Percentiles rank a stretch among this genome's conserved stretches.
These are phyloP conservation scores for Microcyclosporella mali DNA, from an alignment of 2,329 filamentous ascomycete species.

Conservation along the genomic window DNA sequence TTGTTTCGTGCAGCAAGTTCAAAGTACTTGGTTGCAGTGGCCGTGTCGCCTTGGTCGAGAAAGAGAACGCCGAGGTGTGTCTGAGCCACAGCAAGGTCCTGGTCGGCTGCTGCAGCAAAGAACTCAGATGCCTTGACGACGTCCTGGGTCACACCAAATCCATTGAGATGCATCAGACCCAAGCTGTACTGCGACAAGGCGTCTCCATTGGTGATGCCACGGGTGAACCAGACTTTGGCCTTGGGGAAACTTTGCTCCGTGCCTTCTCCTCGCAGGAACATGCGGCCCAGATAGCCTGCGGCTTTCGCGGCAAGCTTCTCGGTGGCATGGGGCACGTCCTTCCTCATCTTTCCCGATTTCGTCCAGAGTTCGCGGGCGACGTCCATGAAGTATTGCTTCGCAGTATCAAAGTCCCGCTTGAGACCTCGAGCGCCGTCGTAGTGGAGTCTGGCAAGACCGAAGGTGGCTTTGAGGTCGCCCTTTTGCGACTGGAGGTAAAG, in stretches of 20 bases:
- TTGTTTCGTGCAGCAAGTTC: slow-evolving; percentile 76
- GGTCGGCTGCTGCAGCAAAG: slow-evolving; percentile 72
- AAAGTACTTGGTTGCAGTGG: slow-evolving; percentile 75
- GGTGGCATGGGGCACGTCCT: slow-evolving; percentile 62
- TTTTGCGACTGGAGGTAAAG: slow-evolving; percentile 84
- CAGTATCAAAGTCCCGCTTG: slow-evolving; percentile 64
- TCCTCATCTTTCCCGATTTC: slow-evolving; percentile 62
- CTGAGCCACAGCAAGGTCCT: slow-evolving; percentile 73
- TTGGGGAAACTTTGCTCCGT: slow-evolving; percentile 70
- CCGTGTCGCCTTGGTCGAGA: slow-evolving; percentile 80
- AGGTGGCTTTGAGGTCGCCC: slow-evolving; percentile 80
- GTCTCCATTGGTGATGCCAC: slow-evolving; percentile 69
- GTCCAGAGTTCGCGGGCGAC: slow-evolving; percentile 79
- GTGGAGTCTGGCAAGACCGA: slow-evolving; percentile 76
- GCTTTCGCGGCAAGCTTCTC: slow-evolving; percentile 78
- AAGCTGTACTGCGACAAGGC: slow-evolving; percentile 78
- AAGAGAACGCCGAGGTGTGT: slow-evolving; percentile 78
- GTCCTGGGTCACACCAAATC: slow-evolving; percentile 66
- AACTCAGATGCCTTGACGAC: slow-evolving; percentile 65
- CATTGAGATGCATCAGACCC: slow-evolving; percentile 76
- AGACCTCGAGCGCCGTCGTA: slow-evolving; percentile 79
- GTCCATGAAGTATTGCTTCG: slow-evolving; percentile 73
- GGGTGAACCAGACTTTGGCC: slow-evolving; percentile 76
- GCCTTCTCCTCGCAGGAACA: slow-evolving; percentile 84
- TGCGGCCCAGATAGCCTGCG: slow-evolving; percentile 79